These are phyloP conservation scores for Lipomyces spencermartinsiae DNA, from an alignment of 805 yeast genomes.

Conservation along the genomic window DNA sequence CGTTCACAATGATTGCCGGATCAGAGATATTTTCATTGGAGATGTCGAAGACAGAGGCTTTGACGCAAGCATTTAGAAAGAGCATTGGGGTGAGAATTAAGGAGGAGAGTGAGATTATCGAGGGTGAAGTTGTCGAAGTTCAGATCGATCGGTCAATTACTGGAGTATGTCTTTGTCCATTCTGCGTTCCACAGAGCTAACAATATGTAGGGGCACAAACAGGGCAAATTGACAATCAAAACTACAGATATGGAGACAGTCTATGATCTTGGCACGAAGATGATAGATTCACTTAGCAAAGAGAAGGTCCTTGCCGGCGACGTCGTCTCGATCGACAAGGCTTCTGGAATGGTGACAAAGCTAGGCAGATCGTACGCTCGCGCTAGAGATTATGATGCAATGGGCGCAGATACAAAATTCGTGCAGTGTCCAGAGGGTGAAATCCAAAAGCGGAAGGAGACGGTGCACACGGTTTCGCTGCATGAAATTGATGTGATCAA, in stretches of 20 bases:
- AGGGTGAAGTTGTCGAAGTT: constrained; percentile 98
- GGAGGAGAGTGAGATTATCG: constrained; percentile 96
- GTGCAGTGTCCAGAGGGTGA: constrained; percentile 99
- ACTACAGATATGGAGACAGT: constrained; percentile 99
- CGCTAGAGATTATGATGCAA: constrained; percentile 97
- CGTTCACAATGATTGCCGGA: constrained; percentile 94
- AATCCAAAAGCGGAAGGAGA: constrained; percentile 92
- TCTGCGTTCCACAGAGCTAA: not conserved
- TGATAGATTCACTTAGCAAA: constrained; percentile 91
- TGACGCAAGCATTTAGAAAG: constrained; percentile 94
- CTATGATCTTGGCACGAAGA: constrained; percentile 90
- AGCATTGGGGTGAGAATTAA: constrained; percentile 94
- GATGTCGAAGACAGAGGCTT: constrained; percentile 91
- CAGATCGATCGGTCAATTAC: constrained; percentile 91
- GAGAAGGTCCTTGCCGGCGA: constrained; percentile 98
- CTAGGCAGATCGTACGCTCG: constrained; percentile 95
- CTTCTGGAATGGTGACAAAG: constrained; percentile 91
- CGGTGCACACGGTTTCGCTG: constrained; percentile 95
- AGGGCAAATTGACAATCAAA: constrained; percentile 95
- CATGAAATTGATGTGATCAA: constrained; percentile 98
- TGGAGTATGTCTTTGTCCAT: constrained; percentile 52
- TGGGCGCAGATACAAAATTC: constrained; percentile 97
- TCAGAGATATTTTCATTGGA: constrained; percentile 92
- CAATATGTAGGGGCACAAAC: constrained; percentile 77
- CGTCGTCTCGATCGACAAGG: constrained; percentile 92